A percentile compares a stretch with the other conserved stretches of the same genome.
phyloP scores from a whole-genome alignment of 495 filamentous ascomycete genomes.

The Chaetomidium leptoderma region DNA sequence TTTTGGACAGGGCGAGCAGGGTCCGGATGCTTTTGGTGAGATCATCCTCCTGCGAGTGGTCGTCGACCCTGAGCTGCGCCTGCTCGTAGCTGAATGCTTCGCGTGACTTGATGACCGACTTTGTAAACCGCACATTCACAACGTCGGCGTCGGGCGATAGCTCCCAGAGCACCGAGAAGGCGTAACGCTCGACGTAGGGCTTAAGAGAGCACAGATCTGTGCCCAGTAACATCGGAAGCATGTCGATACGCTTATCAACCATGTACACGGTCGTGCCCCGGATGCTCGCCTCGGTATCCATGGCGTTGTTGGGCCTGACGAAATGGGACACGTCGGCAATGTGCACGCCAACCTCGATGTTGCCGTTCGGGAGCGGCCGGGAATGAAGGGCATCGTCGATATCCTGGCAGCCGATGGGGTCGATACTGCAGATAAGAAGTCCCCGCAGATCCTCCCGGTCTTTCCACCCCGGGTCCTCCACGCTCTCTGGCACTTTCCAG shows the following conservation, averaged over 20 bases:
- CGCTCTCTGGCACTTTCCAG: slow-evolving; percentile 80
- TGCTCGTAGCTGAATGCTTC: slow-evolving; percentile 98
- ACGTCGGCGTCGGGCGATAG: slow-evolving; percentile 80
- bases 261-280: slow-evolving; percentile 96
- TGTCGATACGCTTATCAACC: slow-evolving; percentile 98
- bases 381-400: slow-evolving; percentile 98
- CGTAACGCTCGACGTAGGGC: slow-evolving; percentile 94
- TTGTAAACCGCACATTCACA: slow-evolving; percentile 77
- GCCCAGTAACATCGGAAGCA: slow-evolving; percentile 92
- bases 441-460: slow-evolving; percentile 77
- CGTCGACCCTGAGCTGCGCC: slow-evolving; percentile 89
- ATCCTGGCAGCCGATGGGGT: slow-evolving; percentile 92
- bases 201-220: slow-evolving; percentile 97
- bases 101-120: slow-evolving; percentile 96
- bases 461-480: slow-evolving; percentile 77
- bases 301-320: slow-evolving; percentile 92
- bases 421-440: slow-evolving; percentile 92
- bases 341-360: slow-evolving; percentile 96
- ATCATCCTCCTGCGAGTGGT: slow-evolving; percentile 76
- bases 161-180: slow-evolving; percentile 95
- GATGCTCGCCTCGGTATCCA: slow-evolving; percentile 90
- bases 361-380: slow-evolving; percentile 78
- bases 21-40: slow-evolving; percentile 86
- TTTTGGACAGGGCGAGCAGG: slow-evolving; percentile 83
- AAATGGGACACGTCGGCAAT: slow-evolving; percentile 99